A percentile compares a stretch with the other conserved stretches of the same genome.
These are phyloP conservation scores for Parsonsia alboflavescens DNA, from an alignment of 257 asterid genomes.

Conservation along the genomic window DNA sequence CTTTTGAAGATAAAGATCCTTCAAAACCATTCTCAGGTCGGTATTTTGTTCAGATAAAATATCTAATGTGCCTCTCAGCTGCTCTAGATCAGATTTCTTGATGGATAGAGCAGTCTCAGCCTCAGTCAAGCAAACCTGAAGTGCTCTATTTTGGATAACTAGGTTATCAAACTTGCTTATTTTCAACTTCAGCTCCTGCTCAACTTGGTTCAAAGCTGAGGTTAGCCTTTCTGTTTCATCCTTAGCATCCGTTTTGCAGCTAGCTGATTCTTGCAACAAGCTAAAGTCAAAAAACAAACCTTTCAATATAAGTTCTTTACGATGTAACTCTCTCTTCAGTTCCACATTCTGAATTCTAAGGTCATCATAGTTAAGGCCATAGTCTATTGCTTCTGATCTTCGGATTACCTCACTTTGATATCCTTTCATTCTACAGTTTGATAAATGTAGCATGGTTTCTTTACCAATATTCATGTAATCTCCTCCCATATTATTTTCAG, in stretches of 20 bases:
- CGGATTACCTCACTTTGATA: conserved; percentile 18
- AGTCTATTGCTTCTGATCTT: conserved; percentile 28
- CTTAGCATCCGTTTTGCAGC: conserved; percentile 59
- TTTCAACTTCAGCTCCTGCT: conserved; percentile 54
- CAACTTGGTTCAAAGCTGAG: conserved; percentile 44
- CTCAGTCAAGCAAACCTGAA: conserved; percentile 50
- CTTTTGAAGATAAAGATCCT: conserved; percentile 61
- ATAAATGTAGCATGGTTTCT: conserved; percentile 18
- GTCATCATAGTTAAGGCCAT: conserved; percentile 28
- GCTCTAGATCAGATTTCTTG: conserved; percentile 49
- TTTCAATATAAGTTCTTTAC: conserved; percentile 55
- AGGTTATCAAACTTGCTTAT: conserved; percentile 43
- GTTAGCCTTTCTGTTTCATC: conserved; percentile 61
- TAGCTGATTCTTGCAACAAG: conserved; percentile 82
- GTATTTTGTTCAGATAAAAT: conserved; percentile 53
- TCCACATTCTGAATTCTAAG: conserved; percentile 29
- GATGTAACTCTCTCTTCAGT: conserved; percentile 59
- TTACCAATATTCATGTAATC: conserved; percentile 14
- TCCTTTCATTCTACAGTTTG: conserved; percentile 23
- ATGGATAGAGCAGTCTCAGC: conserved; percentile 45
- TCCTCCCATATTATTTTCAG: conserved; percentile 20
- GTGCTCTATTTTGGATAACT: conserved; percentile 42
- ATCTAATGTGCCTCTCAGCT: conserved; percentile 41
- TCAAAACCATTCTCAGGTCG: conserved; percentile 50
- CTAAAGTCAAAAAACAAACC: conserved; percentile 84